These are phyloP conservation scores for Talaromyces verruculosus DNA, from an alignment of 2,329 filamentous ascomycete genomes.

Conservation along the genomic window DNA sequence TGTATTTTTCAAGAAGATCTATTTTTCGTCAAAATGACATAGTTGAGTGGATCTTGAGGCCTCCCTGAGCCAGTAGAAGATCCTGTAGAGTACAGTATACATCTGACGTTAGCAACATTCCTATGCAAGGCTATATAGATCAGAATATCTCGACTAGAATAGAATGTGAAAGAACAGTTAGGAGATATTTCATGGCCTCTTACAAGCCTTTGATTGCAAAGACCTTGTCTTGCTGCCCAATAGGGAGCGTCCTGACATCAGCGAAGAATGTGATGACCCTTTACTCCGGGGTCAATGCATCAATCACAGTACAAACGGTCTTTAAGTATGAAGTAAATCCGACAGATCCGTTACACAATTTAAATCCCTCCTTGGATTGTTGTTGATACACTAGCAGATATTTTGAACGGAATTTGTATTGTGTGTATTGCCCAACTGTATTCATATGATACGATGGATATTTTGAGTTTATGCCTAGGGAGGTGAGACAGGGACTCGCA, in stretches of 20 bases:
- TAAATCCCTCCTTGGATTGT: not conserved
- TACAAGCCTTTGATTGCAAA: not conserved
- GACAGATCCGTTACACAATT: not conserved
- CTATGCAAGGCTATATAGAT: conserved; percentile 3
- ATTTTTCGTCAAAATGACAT: conserved; percentile 13
- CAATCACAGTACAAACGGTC: conserved; percentile 1
- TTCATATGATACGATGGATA: not conserved
- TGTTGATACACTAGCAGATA: not conserved
- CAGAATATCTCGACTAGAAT: conserved; percentile 2
- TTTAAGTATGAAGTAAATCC: not conserved
- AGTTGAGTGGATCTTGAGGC: conserved; percentile 4
- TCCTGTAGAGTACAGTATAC: conserved; percentile 4
- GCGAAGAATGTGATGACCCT: conserved; percentile 13
- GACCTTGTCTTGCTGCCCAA: not conserved
- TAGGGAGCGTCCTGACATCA: conserved; percentile 2
- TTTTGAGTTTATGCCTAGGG: not conserved
- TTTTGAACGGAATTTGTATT: not conserved
- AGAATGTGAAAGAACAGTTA: conserved; percentile 17
- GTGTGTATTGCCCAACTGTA: not conserved
- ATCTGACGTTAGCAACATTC: conserved; percentile 17
- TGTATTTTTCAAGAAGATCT: not conserved
- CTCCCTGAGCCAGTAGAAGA: not conserved
- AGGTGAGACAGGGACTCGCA: not conserved
- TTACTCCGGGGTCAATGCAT: conserved; percentile 8
- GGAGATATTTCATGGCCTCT: conserved; percentile 4